Evolutionary conservation across 75 land plant genomes (phyloP).

Genomic region (Sequoiadendron giganteum): DNA sequence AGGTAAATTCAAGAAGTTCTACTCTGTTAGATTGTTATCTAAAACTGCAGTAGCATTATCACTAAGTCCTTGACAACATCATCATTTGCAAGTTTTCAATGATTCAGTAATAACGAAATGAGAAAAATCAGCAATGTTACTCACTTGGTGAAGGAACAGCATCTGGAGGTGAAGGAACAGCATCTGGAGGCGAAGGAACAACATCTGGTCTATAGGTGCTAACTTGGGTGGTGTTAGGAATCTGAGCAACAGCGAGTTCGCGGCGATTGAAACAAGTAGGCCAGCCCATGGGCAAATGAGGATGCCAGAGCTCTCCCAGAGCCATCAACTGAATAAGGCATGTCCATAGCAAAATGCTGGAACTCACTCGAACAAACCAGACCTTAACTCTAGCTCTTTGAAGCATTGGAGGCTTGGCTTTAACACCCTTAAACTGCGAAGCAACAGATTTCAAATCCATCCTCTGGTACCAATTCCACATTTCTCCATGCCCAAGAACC

Average conservation of each 20-base stretch:
- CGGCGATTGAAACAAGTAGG: slow-evolving; percentile 16
- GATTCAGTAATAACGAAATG: background rate
- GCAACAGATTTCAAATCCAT: slow-evolving; percentile 8
- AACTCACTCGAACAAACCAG: slow-evolving; percentile 65
- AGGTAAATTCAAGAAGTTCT: background rate
- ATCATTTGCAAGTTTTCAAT: background rate
- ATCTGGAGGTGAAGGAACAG: background rate
- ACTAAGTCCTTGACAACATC: background rate
- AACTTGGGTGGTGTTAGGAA: background rate
- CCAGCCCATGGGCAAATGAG: slow-evolving; percentile 22
- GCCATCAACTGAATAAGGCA: slow-evolving; percentile 78
- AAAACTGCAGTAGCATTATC: too few species aligned
- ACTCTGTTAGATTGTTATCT: too few species aligned
- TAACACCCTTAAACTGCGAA: background rate
- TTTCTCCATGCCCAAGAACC: slow-evolving; percentile 2
- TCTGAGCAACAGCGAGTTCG: background rate
- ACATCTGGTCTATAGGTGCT: background rate
- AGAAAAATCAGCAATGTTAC: background rate
- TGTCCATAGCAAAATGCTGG: slow-evolving; percentile 76
- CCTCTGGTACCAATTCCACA: slow-evolving; percentile 1
- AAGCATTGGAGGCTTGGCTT: slow-evolving; percentile 8
- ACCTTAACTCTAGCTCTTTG: slow-evolving; percentile 39
- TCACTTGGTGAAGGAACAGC: slow-evolving; percentile 29
- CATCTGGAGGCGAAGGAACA: background rate
- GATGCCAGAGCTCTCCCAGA: slow-evolving; percentile 76